Evolutionary conservation across 2,329 filamentous ascomycete genomes (phyloP).

Genomic region (Canariomyces notabilis): DNA sequence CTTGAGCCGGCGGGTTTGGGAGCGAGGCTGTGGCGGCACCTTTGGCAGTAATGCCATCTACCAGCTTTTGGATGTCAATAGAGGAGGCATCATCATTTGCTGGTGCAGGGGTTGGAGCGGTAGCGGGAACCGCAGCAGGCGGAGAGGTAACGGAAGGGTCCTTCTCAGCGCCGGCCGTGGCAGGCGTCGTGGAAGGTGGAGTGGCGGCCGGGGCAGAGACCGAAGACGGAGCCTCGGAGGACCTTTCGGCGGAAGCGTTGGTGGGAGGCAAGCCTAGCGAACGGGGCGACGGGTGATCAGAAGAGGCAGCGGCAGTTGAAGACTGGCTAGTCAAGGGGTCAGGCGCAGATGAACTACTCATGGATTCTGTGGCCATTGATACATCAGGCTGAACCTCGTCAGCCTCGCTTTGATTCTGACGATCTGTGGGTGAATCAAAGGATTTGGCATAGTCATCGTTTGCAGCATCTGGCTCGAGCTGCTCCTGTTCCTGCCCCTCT

Average conservation of each 20-base stretch:
- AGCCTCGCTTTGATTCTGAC: slow-evolving; percentile 30
- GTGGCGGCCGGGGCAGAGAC: slow-evolving; percentile 10
- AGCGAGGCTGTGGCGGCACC: slow-evolving; percentile 20
- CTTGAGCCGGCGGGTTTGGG: slow-evolving; percentile 15
- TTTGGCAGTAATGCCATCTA: slow-evolving; percentile 32
- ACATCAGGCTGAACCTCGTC: slow-evolving; percentile 37
- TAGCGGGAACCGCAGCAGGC: slow-evolving; percentile 8
- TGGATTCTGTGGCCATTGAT: slow-evolving; percentile 43
- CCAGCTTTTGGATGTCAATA: slow-evolving; percentile 34
- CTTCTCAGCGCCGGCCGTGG: slow-evolving; percentile 5
- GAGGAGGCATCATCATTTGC: slow-evolving; percentile 24
- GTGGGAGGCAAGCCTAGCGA: slow-evolving; percentile 11
- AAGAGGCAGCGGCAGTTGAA: slow-evolving; percentile 22
- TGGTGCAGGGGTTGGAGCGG: slow-evolving; percentile 9
- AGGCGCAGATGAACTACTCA: slow-evolving; percentile 37
- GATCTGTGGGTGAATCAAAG: slow-evolving; percentile 42
- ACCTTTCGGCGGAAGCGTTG: slow-evolving; percentile 10
- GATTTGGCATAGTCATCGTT: slow-evolving; percentile 49
- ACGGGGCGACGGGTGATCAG: slow-evolving; percentile 22
- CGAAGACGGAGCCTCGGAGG: slow-evolving; percentile 10
- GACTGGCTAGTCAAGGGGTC: slow-evolving; percentile 30
- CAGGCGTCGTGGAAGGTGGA: slow-evolving; percentile 12
- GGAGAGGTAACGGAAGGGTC: slow-evolving; percentile 11
- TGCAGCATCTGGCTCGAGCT: slow-evolving; percentile 28
- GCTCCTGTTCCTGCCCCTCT: slow-evolving; percentile 28